These are phyloP conservation scores for Tulasnella sp. DNA, from an alignment of 768 basidiomycete genomes.

Conservation along the genomic window DNA sequence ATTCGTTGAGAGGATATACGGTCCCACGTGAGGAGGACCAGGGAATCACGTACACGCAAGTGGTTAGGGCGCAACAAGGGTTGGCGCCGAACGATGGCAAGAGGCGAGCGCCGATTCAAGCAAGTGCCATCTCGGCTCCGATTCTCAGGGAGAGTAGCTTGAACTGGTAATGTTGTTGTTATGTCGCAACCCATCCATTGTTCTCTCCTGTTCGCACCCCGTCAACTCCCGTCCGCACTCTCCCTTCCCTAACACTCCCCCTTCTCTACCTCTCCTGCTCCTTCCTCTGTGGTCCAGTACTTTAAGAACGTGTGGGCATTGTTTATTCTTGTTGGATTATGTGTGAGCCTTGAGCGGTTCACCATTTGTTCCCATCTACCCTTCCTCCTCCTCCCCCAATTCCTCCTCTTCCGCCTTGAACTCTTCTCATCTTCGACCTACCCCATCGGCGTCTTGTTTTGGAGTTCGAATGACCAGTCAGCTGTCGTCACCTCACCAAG, in stretches of 20 bases:
- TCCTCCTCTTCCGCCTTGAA: not conserved
- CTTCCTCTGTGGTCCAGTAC: not conserved
- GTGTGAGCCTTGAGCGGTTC: slow-evolving; percentile 1
- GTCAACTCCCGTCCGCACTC: no score
- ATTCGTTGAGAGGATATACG: slow-evolving; percentile 57
- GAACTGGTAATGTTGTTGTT: slow-evolving; percentile 53
- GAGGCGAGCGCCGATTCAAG: slow-evolving; percentile 46
- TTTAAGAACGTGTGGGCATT: slow-evolving; percentile 4
- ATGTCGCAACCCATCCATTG: not conserved
- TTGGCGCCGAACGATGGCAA: not conserved
- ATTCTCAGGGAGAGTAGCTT: slow-evolving; percentile 73
- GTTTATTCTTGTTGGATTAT: not conserved
- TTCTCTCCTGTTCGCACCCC: not conserved
- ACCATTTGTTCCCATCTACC: not conserved
- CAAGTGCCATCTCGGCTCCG: slow-evolving; percentile 65
- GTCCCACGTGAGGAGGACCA: slow-evolving; percentile 29
- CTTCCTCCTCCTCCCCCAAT: not conserved
- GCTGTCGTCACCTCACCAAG: not conserved
- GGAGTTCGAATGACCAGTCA: not conserved
- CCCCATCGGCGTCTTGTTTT: not conserved
- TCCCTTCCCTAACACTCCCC: not conserved
- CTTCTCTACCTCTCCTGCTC: not conserved
- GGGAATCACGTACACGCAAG: slow-evolving; percentile 24
- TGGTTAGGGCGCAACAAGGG: slow-evolving; percentile 36
- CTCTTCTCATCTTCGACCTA: not conserved